Conservation (phyloP, 2,329 filamentous ascomycete species). For the Aspergillus costaricaensis region DNA sequence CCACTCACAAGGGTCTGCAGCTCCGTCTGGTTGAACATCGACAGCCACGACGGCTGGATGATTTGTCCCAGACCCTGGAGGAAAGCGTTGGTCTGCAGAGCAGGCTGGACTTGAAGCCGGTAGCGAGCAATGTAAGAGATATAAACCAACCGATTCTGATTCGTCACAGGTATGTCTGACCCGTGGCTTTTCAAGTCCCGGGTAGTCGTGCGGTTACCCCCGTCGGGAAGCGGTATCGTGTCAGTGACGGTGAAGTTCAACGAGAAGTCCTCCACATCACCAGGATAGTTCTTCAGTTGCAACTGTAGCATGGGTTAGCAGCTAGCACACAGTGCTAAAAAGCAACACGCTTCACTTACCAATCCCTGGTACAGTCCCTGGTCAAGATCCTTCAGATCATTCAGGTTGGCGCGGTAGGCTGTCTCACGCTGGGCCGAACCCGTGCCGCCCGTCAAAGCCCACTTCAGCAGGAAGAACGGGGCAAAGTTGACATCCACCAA, state of each 20-base stretch:
- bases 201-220: slow-evolving; percentile 63
- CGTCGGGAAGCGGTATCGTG: slow-evolving; percentile 55
- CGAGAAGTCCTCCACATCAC: slow-evolving; percentile 75
- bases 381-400: slow-evolving; percentile 90
- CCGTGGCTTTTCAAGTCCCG: slow-evolving; percentile 76
- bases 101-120: slow-evolving; percentile 77
- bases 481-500: slow-evolving; percentile 91
- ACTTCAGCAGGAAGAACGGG: slow-evolving; percentile 93
- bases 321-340: background rate
- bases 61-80: slow-evolving; percentile 82
- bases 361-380: slow-evolving; percentile 88
- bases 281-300: slow-evolving; percentile 79
- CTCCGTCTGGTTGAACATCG: slow-evolving; percentile 97
- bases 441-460: slow-evolving; percentile 73
- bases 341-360: slow-evolving; percentile 38
- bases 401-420: slow-evolving; percentile 85
- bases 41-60: slow-evolving; percentile 88
- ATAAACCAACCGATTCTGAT: slow-evolving; percentile 90
- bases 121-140: slow-evolving; percentile 89
- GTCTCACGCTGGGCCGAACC: slow-evolving; percentile 66
- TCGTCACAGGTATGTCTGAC: slow-evolving; percentile 76
- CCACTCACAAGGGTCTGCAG: slow-evolving; percentile 91
- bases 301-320: slow-evolving; percentile 37
- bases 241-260: slow-evolving; percentile 91
- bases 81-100: slow-evolving; percentile 82